phyloP scores from a whole-genome alignment of 2,329 filamentous ascomycete genomes.

The Thelonectria blattea region DNA sequence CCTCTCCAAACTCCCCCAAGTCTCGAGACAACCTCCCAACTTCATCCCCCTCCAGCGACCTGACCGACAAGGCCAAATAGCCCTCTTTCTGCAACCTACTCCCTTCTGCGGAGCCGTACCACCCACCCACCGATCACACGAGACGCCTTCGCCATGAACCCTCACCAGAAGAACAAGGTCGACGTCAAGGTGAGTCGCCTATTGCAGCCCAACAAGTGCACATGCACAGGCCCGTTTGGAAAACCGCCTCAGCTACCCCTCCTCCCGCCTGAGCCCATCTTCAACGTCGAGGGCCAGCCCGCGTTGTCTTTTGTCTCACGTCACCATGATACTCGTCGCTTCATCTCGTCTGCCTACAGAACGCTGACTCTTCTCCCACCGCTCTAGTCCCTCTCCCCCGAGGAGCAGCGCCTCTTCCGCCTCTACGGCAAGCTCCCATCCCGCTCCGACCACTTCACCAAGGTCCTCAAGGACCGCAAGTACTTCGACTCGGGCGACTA shows the following conservation, averaged over 20 bases:
- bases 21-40: conserved; percentile 25
- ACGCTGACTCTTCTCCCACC: conserved; percentile 28
- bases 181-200: conserved; percentile 81
- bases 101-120: neutral
- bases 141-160: conserved; percentile 72
- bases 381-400: conserved; percentile 81
- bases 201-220: conserved; percentile 14
- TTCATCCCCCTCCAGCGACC: conserved; percentile 28
- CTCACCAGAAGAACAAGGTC: conserved; percentile 97
- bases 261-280: conserved; percentile 16
- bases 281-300: conserved; percentile 10
- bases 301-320: conserved; percentile 2
- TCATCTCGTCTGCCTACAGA: conserved; percentile 1
- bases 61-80: conserved; percentile 1
- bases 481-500: conserved; percentile 98
- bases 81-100: neutral
- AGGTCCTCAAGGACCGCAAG: conserved; percentile 98
- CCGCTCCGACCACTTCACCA: conserved; percentile 94
- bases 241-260: conserved; percentile 25
- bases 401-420: conserved; percentile 95
- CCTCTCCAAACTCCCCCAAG: conserved; percentile 34
- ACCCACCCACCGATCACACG: neutral
- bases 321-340: conserved; percentile 2
- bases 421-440: conserved; percentile 98
- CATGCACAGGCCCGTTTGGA: conserved; percentile 21